Evolutionary conservation across 306 rosid genomes (phyloP).

Genomic region (Adenanthera pavonina): DNA sequence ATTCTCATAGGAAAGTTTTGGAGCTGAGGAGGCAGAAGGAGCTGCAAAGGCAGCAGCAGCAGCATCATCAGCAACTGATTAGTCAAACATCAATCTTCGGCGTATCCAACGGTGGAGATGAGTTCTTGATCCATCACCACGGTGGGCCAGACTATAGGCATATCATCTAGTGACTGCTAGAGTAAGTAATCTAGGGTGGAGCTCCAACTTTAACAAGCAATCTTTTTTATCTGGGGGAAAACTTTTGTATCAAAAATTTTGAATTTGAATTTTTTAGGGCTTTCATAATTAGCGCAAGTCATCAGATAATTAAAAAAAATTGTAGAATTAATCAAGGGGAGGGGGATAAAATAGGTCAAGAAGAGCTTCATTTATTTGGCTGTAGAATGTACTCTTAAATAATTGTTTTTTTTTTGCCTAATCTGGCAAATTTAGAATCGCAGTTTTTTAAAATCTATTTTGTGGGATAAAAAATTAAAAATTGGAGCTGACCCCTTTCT

Average conservation of each 20-base stretch:
- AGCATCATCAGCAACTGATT: slow-evolving; percentile 39
- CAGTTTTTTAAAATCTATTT: not conserved
- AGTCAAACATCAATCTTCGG: slow-evolving; percentile 75
- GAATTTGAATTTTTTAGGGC: slow-evolving; percentile 45
- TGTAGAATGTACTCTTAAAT: slow-evolving; percentile 39
- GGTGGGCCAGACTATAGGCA: slow-evolving; percentile 71
- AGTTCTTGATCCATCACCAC: slow-evolving; percentile 66
- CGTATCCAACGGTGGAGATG: slow-evolving; percentile 82
- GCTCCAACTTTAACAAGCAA: slow-evolving; percentile 33
- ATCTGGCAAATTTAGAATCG: slow-evolving; percentile 57
- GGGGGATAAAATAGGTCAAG: not conserved
- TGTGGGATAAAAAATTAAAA: not conserved
- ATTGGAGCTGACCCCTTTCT: not conserved
- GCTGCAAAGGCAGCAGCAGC: slow-evolving; percentile 54
- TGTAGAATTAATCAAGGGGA: slow-evolving; percentile 49
- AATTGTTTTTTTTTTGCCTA: slow-evolving; percentile 46
- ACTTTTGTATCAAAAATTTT: slow-evolving; percentile 46
- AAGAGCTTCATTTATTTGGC: slow-evolving; percentile 35
- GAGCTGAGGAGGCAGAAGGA: slow-evolving; percentile 76
- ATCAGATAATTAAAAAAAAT: not conserved
- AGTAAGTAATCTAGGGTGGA: slow-evolving; percentile 50
- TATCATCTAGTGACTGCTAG: slow-evolving; percentile 60
- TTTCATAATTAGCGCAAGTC: slow-evolving; percentile 12
- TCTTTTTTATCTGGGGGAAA: slow-evolving; percentile 18
- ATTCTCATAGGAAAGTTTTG: slow-evolving; percentile 77